Conservation (phyloP, 495 filamentous ascomycete genomes). For the Penicillium diatomitis region DNA sequence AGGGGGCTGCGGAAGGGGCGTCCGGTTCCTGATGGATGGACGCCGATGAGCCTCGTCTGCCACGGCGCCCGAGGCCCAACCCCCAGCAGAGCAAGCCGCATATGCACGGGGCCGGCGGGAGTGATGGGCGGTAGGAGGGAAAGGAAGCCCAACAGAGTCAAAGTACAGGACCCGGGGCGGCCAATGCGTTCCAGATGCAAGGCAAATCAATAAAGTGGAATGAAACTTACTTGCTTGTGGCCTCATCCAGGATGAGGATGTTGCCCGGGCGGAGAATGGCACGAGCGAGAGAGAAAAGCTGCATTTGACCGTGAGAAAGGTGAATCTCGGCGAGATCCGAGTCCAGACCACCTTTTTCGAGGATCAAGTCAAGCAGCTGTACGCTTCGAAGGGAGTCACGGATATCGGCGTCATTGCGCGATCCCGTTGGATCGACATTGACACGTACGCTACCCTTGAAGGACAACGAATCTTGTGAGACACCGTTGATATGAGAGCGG, state of each 20-base stretch:
- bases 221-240: conserved; percentile 40
- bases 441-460: conserved; percentile 35
- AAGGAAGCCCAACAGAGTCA: background rate
- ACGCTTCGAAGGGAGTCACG: conserved; percentile 39
- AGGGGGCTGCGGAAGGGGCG: too few relatives aligned
- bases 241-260: conserved; percentile 44
- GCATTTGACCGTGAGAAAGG: conserved; percentile 53
- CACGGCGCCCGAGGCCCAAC: too few relatives aligned
- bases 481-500: conserved; percentile 37
- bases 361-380: conserved; percentile 36
- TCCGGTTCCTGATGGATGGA: too few relatives aligned
- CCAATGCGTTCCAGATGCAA: conserved; percentile 1
- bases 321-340: conserved; percentile 39
- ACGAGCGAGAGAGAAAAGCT: conserved; percentile 56
- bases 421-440: conserved; percentile 39
- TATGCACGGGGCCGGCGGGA: conserved; percentile 17
- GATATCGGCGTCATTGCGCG: conserved; percentile 27
- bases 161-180: too few relatives aligned
- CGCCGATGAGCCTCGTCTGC: too few relatives aligned
- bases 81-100: conserved; percentile 12
- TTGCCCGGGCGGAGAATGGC: conserved; percentile 43
- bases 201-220: conserved; percentile 7
- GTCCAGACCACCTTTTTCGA: conserved; percentile 43
- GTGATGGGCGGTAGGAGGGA: conserved; percentile 1
- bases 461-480: conserved; percentile 53